phyloP scores from a whole-genome alignment of 345 rosid genomes.

The Brassica cretica region DNA sequence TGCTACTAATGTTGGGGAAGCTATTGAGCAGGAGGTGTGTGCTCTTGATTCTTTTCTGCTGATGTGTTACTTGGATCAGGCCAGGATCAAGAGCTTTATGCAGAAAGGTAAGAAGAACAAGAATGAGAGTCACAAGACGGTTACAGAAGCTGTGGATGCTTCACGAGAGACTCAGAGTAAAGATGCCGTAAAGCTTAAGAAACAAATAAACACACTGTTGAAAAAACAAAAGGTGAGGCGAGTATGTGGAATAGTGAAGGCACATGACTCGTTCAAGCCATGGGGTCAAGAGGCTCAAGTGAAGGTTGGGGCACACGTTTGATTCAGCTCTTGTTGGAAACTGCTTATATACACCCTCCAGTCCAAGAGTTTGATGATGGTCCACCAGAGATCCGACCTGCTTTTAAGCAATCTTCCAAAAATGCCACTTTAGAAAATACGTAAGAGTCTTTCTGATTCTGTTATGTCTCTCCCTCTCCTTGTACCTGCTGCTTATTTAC shows the following conservation, averaged over 20 bases:
- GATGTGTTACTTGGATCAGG: slow-evolving; percentile 46
- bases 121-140: no score
- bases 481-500: not conserved
- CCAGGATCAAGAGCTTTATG: slow-evolving; percentile 66
- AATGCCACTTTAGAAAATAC: not conserved
- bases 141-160: slow-evolving; percentile 19
- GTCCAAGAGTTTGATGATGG: not conserved
- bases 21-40: slow-evolving; percentile 87
- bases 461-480: not conserved
- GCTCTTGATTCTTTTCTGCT: slow-evolving; percentile 1
- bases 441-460: not conserved
- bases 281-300: slow-evolving; percentile 95
- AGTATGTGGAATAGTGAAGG: slow-evolving; percentile 61
- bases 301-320: slow-evolving; percentile 40
- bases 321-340: not conserved
- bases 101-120: slow-evolving; percentile 72
- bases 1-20: slow-evolving; percentile 81
- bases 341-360: not conserved
- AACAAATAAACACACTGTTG: slow-evolving; percentile 55
- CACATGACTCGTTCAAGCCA: slow-evolving; percentile 56
- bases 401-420: not conserved
- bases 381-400: not conserved
- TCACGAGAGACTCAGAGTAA: slow-evolving; percentile 42
- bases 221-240: slow-evolving; percentile 66
- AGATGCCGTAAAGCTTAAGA: slow-evolving; percentile 61